These are phyloP conservation scores for Salix koriyanagi DNA, from an alignment of 345 rosid genomes.

Conservation along the genomic window DNA sequence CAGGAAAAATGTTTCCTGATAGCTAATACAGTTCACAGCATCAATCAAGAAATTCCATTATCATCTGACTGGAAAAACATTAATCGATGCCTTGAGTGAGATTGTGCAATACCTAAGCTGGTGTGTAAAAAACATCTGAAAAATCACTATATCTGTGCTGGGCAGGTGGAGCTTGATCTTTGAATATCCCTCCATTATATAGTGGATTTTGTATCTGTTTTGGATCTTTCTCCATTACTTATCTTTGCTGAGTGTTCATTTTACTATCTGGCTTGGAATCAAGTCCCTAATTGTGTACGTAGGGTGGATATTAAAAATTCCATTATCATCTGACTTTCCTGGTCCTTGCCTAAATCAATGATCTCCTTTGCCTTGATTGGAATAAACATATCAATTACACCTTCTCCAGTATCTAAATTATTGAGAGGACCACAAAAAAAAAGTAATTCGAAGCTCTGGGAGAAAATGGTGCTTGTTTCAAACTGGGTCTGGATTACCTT, in stretches of 20 bases:
- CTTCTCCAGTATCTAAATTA: not conserved
- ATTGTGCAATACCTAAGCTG: constrained; percentile 51
- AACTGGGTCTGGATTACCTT: too few species aligned
- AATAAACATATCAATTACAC: not conserved
- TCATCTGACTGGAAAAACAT: constrained; percentile 65
- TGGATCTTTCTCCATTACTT: not conserved
- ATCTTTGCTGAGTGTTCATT: not conserved
- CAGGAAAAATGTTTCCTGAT: not conserved
- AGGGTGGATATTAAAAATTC: not conserved
- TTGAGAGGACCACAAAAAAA: not conserved
- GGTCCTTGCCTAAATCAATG: constrained; percentile 1
- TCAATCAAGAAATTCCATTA: not conserved
- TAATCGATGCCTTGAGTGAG: constrained; percentile 48
- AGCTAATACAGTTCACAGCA: not conserved
- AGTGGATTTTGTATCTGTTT: constrained; percentile 13
- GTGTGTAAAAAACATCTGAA: constrained; percentile 27
- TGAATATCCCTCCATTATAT: constrained; percentile 70
- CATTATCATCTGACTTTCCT: not conserved
- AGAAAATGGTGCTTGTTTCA: not conserved
- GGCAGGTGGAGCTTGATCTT: constrained; percentile 16
- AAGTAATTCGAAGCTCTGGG: not conserved
- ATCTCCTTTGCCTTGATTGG: constrained; percentile 8
- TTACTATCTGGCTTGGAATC: not conserved
- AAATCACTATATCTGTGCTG: not conserved
- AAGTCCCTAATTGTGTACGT: not conserved